Percentiles rank a stretch among this genome's conserved stretches.
These are phyloP conservation scores for Mycocalia duriaeana DNA, from an alignment of 1,284 basidiomycete species.

Conservation along the genomic window DNA sequence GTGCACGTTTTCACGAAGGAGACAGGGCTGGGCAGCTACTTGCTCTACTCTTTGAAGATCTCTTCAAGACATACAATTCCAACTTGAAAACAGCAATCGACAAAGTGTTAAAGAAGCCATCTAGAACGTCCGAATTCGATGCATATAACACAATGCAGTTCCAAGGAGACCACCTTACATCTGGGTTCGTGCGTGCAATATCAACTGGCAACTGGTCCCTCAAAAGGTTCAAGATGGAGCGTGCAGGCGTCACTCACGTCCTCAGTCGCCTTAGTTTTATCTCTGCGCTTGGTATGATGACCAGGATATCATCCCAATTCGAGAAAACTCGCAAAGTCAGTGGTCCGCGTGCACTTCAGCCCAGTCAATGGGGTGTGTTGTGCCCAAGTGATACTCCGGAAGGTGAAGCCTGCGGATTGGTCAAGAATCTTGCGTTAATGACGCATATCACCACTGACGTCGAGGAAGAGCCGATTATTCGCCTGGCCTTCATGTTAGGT, in stretches of 20 bases:
- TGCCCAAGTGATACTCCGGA: conserved; percentile 99
- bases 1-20: conserved; percentile 8
- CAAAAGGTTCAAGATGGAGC: conserved; percentile 99
- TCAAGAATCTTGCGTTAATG: conserved; percentile 99
- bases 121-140: conserved; percentile 92
- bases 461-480: conserved; percentile 91
- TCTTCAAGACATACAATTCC: conserved; percentile 98
- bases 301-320: conserved; percentile 96
- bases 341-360: conserved; percentile 94
- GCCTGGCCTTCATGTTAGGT: conserved; percentile 89
- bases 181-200: conserved; percentile 96
- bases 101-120: conserved; percentile 96
- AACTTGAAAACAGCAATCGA: conserved; percentile 96
- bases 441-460: conserved; percentile 99
- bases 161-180: conserved; percentile 91
- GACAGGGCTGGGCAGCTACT: conserved; percentile 91
- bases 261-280: conserved; percentile 94
- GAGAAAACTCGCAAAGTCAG: conserved; percentile 99
- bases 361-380: conserved; percentile 98
- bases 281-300: conserved; percentile 99
- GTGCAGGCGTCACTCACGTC: conserved; percentile 98
- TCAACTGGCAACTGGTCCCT: conserved; percentile 99
- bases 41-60: conserved; percentile 93
- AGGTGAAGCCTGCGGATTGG: conserved; percentile 98
- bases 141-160: conserved; percentile 93